Evolutionary conservation across 179 eudicot genomes (phyloP), one percentile per base, ranked within the genome.

Genomic region (Silene coronaria): DNA sequence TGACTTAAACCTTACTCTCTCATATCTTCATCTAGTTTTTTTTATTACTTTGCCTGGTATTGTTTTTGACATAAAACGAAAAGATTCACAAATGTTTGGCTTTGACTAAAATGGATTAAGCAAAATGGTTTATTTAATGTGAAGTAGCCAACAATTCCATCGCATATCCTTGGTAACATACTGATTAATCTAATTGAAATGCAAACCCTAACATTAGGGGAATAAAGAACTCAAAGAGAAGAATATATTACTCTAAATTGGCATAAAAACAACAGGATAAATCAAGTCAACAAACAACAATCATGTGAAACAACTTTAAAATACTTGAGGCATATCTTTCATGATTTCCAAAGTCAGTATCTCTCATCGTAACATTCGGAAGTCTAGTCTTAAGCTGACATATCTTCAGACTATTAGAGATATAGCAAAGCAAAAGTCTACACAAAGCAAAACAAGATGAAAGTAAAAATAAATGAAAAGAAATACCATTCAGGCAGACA

Each of bases 401-500:
- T 30, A 53, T 46, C 38, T 32, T 55, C 2, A 36, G 24, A 53
- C 9, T 42, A 34, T 2, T 66, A 32, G 27, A 57, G 67, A 67
- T n/a, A 9, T 23, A 8, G 24, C 1, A 11, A 42, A 45, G 16
- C 11, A 48, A 34, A 1, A 45, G 19, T 22, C 22, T 3, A 60
- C 38, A 70, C 73, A 46, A 13, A 24, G 11, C 51, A 10, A 36
- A 21, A 26, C 17, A 61, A 26, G 21, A 27, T 9, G 7, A 34
- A 72, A 32, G 32, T 5, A 46, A 46, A 48, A 61, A 12, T 12
- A 64, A 23, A 55, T 32, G 23, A 24, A 76, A 57, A 3, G 72
- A 73, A 73, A 32, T 75, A 72, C 74, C 71, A 63, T 48, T 74
- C 63, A 86, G 60, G 80, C 73, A 67, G 86, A 72, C 16, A 82